Percentiles rank a stretch among this genome's conserved stretches.
Conservation (phyloP, 2,329 filamentous ascomycete genomes). For the Gnomoniopsis sp. region DNA sequence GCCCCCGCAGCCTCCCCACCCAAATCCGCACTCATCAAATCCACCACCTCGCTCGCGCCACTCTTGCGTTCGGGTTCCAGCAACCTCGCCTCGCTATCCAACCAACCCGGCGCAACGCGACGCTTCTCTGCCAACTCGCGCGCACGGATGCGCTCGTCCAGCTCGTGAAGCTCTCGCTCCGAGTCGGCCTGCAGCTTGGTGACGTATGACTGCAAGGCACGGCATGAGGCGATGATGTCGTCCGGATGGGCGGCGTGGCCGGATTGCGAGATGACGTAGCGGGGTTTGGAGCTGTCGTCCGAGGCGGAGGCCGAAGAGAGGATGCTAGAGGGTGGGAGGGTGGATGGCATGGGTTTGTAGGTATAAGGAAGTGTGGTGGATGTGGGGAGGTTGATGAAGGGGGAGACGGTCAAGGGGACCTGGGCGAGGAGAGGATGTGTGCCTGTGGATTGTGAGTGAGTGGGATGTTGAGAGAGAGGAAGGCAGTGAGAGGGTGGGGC, state of each 20-base stretch:
- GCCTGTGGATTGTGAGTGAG: conserved; percentile 40
- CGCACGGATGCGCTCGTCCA: conserved; percentile 63
- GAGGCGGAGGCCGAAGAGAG: conserved; percentile 33
- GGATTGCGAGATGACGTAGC: conserved; percentile 74
- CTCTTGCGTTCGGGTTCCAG: conserved; percentile 61
- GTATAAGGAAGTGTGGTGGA: conserved; percentile 92
- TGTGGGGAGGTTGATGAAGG: conserved; percentile 86
- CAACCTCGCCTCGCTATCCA: conserved; percentile 69
- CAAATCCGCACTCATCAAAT: conserved; percentile 2
- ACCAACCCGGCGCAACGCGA: conserved; percentile 74
- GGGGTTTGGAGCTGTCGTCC: conserved; percentile 44
- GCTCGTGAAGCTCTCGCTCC: conserved; percentile 61
- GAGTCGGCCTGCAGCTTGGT: conserved; percentile 66
- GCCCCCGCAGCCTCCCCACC: conserved; percentile 26
- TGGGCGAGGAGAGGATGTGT: conserved; percentile 88
- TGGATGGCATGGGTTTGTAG: conserved; percentile 85
- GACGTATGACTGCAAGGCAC: conserved; percentile 73
- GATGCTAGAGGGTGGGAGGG: conserved; percentile 69
- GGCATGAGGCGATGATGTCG: conserved; percentile 79
- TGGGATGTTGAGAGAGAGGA: conserved; percentile 11
- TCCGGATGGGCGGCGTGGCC: conserved; percentile 83
- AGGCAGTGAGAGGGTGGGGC: neutral
- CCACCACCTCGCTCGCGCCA: conserved; percentile 43
- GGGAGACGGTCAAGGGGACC: conserved; percentile 88
- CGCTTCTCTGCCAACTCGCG: conserved; percentile 77